Percentiles rank a stretch among this genome's conserved stretches.
phyloP scores from a whole-genome alignment of 2,329 filamentous ascomycete genomes.

The Reticulascus tulasneorum region DNA sequence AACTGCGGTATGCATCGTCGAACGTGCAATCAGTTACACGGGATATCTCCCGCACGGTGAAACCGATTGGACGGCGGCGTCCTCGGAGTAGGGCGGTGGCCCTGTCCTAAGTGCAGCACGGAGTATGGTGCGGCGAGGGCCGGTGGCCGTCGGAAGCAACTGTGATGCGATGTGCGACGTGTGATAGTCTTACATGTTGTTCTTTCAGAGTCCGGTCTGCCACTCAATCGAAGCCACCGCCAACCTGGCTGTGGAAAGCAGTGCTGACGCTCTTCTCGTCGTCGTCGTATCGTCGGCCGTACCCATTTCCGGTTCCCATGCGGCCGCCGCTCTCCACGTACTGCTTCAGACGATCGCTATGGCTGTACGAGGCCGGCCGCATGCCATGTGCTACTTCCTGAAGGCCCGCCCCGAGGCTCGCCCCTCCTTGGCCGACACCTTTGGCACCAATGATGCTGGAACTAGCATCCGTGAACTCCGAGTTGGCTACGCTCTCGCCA shows the following conservation, averaged over 20 bases:
- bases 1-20: too few species aligned
- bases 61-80: too few species aligned
- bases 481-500: constrained; percentile 88
- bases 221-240: constrained; percentile 54
- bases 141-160: constrained; percentile 10
- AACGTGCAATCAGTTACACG: too few species aligned
- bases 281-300: constrained; percentile 72
- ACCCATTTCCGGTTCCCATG: constrained; percentile 54
- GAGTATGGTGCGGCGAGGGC: constrained; percentile 13
- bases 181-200: constrained; percentile 9
- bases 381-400: constrained; percentile 67
- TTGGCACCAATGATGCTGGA: constrained; percentile 73
- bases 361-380: constrained; percentile 60
- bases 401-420: constrained; percentile 78
- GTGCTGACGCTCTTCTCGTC: constrained; percentile 96
- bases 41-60: too few species aligned
- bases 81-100: too few species aligned
- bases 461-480: constrained; percentile 81
- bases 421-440: constrained; percentile 77
- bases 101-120: constrained; percentile 11
- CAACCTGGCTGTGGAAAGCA: constrained; percentile 93
- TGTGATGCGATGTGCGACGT: constrained; percentile 11
- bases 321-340: constrained; percentile 86
- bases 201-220: constrained; percentile 7
- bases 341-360: constrained; percentile 87